Percentiles rank a stretch among this genome's conserved stretches.
Evolutionary conservation across 495 filamentous ascomycete genomes (phyloP).

Genomic region (Rostrohypoxylon terebratum): DNA sequence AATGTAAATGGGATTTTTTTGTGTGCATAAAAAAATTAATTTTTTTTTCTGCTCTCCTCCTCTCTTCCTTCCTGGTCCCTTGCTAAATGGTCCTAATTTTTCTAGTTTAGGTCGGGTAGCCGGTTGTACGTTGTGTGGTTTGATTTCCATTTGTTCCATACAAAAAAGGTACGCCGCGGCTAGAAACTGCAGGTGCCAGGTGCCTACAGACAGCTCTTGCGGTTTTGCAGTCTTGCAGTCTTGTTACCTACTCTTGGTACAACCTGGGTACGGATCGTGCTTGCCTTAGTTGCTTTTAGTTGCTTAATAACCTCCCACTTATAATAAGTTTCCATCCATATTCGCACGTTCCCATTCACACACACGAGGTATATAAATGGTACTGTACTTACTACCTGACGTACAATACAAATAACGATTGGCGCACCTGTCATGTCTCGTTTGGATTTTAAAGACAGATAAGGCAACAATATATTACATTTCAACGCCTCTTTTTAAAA

Average conservation of each 20-base stretch:
- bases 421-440: background rate
- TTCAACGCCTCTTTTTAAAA: background rate
- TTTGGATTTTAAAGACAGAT: background rate
- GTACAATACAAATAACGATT: background rate
- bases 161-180: slow-evolving; percentile 29
- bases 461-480: background rate
- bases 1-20: slow-evolving; percentile 38
- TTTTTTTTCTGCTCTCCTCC: slow-evolving; percentile 12
- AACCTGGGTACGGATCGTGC: slow-evolving; percentile 13
- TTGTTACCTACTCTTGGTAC: background rate
- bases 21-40: slow-evolving; percentile 38
- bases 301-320: slow-evolving; percentile 15
- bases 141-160: slow-evolving; percentile 24
- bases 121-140: slow-evolving; percentile 26
- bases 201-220: slow-evolving; percentile 4
- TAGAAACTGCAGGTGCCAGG: slow-evolving; percentile 14
- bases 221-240: no score
- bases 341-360: background rate
- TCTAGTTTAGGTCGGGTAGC: slow-evolving; percentile 40
- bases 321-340: background rate
- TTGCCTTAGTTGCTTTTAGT: slow-evolving; percentile 7
- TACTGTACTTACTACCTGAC: background rate
- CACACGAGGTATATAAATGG: slow-evolving; percentile 1
- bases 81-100: slow-evolving; percentile 39
- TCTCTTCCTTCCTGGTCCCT: slow-evolving; percentile 22